phyloP scores from a whole-genome alignment of 108 stramenopile genomes.

The Asterionellopsis glacialis region DNA sequence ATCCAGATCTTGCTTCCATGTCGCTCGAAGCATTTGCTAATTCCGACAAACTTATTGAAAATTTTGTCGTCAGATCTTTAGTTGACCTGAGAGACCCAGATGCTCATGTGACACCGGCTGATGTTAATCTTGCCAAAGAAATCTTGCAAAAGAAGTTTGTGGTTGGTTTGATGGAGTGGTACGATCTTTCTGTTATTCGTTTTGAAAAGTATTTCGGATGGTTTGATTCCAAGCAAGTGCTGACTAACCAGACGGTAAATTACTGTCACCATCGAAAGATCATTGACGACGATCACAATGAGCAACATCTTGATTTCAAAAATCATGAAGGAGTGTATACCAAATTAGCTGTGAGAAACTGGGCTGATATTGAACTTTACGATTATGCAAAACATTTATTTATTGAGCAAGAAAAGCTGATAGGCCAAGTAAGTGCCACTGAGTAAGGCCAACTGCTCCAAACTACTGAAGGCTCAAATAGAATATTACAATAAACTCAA shows the following conservation, averaged over 20 bases:
- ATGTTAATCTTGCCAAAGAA: constrained; percentile 27
- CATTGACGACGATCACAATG: constrained; percentile 7
- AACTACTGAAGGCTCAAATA: no score
- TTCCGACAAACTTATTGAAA: constrained; percentile 22
- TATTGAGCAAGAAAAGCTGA: constrained; percentile 21
- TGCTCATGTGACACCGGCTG: constrained; percentile 9
- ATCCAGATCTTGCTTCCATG: constrained; percentile 4
- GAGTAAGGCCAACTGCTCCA: no score
- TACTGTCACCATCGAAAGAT: constrained; percentile 3
- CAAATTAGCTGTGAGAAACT: constrained; percentile 15
- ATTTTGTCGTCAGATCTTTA: constrained; percentile 27
- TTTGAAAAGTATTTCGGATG: constrained; percentile 40
- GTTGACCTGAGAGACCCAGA: constrained; percentile 8
- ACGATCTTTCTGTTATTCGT: constrained; percentile 22
- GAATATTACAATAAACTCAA: no score
- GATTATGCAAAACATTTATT: constrained; percentile 25
- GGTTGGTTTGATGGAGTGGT: constrained; percentile 27
- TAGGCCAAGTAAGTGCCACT: neutral
- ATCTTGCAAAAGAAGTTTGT: constrained; percentile 34
- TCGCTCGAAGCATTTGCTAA: constrained; percentile 4
- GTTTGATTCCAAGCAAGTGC: constrained; percentile 5
- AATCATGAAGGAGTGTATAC: constrained; percentile 1
- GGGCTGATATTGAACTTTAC: constrained; percentile 26
- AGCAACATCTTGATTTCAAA: neutral
- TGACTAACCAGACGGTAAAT: constrained; percentile 7